These are phyloP conservation scores for Notholithocarpus densiflorus DNA, from an alignment of 306 rosid species.

Conservation along the genomic window DNA sequence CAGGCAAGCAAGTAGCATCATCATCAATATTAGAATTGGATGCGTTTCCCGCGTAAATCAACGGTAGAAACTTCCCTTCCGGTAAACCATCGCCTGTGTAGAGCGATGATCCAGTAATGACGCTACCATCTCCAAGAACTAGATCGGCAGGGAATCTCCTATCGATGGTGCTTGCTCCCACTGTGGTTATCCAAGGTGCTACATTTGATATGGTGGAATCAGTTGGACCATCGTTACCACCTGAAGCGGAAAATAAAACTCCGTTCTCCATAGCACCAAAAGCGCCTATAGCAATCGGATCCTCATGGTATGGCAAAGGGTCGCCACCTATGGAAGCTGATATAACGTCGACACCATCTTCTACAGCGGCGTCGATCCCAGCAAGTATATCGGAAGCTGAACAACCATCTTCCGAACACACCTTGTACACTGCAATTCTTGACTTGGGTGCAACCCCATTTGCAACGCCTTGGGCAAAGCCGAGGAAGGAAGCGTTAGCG, in stretches of 20 bases:
- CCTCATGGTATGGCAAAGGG: neutral
- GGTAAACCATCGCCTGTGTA: neutral
- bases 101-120: constrained; percentile 16
- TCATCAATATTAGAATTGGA: neutral
- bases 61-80: neutral
- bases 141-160: constrained; percentile 9
- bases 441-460: constrained; percentile 15
- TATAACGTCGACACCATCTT: constrained; percentile 26
- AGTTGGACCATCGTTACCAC: neutral
- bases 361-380: constrained; percentile 16
- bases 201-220: neutral
- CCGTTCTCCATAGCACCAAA: constrained; percentile 15
- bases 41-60: constrained; percentile 6
- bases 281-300: constrained; percentile 7
- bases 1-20: neutral
- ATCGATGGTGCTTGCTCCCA: constrained; percentile 26
- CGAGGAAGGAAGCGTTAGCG: neutral
- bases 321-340: constrained; percentile 9
- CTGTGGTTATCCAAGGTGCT: constrained; percentile 27
- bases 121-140: constrained; percentile 18
- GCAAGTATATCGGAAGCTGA: constrained; percentile 2
- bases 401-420: neutral
- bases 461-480: constrained; percentile 14
- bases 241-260: constrained; percentile 7
- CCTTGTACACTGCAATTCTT: constrained; percentile 19